Conservation (phyloP, 306 rosid genomes). For the Corylus americana region DNA sequence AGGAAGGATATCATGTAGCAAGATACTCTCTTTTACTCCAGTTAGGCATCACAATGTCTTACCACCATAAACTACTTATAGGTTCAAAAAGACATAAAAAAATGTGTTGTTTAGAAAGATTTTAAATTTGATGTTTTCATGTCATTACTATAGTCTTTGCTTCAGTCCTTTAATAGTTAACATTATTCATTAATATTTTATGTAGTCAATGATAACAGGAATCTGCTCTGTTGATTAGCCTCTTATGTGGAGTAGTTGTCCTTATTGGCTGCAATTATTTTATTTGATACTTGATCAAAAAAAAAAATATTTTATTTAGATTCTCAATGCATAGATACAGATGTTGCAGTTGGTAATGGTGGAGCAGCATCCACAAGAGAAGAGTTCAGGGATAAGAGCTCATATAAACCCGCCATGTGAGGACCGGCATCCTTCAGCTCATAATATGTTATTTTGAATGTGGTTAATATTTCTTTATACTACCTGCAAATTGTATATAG, state of each 20-base stretch:
- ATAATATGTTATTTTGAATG: conserved; percentile 3
- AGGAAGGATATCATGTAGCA: not conserved
- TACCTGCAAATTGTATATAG: not conserved
- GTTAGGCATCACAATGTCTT: not conserved
- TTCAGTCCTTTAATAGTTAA: not conserved
- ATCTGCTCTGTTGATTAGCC: conserved; percentile 21
- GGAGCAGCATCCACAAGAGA: conserved; percentile 34
- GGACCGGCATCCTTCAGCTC: conserved; percentile 32
- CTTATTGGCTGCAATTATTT: conserved; percentile 30
- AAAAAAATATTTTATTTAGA: conserved; percentile 13
- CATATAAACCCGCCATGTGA: conserved; percentile 48
- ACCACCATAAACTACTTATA: not conserved
- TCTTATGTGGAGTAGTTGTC: conserved; percentile 13
- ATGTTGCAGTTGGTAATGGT: conserved; percentile 37
- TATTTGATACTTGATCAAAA: not conserved
- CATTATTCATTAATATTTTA: not conserved
- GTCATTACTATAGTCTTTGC: not conserved
- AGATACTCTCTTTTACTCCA: not conserved
- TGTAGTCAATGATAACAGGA: not conserved
- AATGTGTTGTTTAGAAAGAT: not conserved
- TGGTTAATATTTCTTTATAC: conserved; percentile 4
- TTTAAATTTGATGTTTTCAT: not conserved
- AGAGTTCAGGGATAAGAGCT: conserved; percentile 37
- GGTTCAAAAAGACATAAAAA: not conserved
- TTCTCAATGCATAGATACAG: conserved; percentile 34